A percentile compares a stretch with the other conserved stretches of the same genome.
Conservation (phyloP, 2,329 filamentous ascomycete genomes). For the Ophiostoma montium region DNA sequence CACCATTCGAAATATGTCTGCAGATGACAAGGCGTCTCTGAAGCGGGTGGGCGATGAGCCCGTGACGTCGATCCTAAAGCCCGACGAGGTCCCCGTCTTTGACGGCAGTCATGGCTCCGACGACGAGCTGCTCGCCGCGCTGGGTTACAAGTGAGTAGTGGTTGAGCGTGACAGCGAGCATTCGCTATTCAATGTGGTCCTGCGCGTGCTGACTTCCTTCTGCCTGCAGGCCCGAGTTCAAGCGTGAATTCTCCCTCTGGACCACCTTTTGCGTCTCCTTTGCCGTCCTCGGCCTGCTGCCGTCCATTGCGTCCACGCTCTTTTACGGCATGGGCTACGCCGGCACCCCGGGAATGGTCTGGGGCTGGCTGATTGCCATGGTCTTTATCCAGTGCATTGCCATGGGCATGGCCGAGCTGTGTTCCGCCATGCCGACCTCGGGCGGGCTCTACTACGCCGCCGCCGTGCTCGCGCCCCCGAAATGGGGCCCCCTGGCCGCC, state of each 20-base stretch:
- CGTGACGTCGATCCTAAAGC: constrained; percentile 10
- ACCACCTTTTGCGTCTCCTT: constrained; percentile 64
- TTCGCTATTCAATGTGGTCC: too few relatives aligned
- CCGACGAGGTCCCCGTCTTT: constrained; percentile 10
- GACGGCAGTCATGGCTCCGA: constrained; percentile 22
- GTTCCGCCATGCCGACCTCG: constrained; percentile 58
- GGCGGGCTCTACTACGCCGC: constrained; percentile 63
- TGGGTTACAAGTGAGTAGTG: constrained; percentile 35
- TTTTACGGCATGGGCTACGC: constrained; percentile 49
- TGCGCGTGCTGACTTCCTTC: too few relatives aligned
- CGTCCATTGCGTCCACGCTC: constrained; percentile 57
- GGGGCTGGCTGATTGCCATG: constrained; percentile 65
- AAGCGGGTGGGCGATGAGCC: constrained; percentile 11
- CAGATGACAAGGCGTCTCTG: constrained; percentile 4
- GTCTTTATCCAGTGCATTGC: constrained; percentile 58
- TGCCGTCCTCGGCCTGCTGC: constrained; percentile 55
- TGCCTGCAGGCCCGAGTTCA: constrained; percentile 28
- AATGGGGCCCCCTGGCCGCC: constrained; percentile 51
- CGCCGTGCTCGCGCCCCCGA: constrained; percentile 53
- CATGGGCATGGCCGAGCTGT: constrained; percentile 55
- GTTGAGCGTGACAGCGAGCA: too few relatives aligned
- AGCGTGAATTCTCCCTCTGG: constrained; percentile 58
- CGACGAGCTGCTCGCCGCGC: constrained; percentile 45
- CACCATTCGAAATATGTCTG: background rate
- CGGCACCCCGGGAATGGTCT: constrained; percentile 50